These are phyloP conservation scores for Phytophthora podocarpi DNA, from an alignment of 352 stramenopile species.

Conservation along the genomic window DNA sequence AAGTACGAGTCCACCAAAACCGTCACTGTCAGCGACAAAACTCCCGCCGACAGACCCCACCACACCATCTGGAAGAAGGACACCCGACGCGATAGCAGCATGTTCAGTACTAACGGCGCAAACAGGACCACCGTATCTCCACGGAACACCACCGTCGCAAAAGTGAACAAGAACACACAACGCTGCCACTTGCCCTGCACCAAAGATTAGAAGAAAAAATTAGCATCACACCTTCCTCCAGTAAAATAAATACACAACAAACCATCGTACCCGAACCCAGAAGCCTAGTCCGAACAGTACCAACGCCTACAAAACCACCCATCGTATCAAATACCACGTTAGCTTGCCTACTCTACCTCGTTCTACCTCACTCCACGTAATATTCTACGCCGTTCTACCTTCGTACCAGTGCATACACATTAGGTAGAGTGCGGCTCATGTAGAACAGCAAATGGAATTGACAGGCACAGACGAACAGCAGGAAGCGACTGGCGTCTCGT, in stretches of 20 bases:
- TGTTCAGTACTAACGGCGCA: constrained; percentile 90
- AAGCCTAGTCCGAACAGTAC: constrained; percentile 68
- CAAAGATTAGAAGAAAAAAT: neutral
- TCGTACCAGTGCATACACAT: constrained; percentile 94
- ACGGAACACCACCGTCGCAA: constrained; percentile 96
- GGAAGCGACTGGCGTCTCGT: constrained; percentile 63
- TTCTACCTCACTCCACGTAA: constrained; percentile 1
- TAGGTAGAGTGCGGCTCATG: constrained; percentile 95
- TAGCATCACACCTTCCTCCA: neutral
- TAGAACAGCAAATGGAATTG: constrained; percentile 99
- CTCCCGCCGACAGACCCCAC: constrained; percentile 80
- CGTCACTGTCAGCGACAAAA: constrained; percentile 81
- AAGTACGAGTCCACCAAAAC: constrained; percentile 94
- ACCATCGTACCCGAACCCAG: constrained; percentile 52
- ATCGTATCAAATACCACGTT: neutral
- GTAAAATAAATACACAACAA: constrained; percentile 1
- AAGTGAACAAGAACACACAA: constrained; percentile 86
- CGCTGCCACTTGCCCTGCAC: constrained; percentile 43
- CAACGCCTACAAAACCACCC: constrained; percentile 39
- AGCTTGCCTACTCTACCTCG: neutral
- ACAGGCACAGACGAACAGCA: constrained; percentile 87
- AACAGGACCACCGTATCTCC: constrained; percentile 98
- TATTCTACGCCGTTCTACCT: neutral
- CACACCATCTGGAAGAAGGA: constrained; percentile 78
- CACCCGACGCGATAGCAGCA: constrained; percentile 81